A percentile compares a stretch with the other conserved stretches of the same genome.
Evolutionary conservation across 2,329 filamentous ascomycete genomes (phyloP).

Genomic region (Hymenoscyphus occultus): DNA sequence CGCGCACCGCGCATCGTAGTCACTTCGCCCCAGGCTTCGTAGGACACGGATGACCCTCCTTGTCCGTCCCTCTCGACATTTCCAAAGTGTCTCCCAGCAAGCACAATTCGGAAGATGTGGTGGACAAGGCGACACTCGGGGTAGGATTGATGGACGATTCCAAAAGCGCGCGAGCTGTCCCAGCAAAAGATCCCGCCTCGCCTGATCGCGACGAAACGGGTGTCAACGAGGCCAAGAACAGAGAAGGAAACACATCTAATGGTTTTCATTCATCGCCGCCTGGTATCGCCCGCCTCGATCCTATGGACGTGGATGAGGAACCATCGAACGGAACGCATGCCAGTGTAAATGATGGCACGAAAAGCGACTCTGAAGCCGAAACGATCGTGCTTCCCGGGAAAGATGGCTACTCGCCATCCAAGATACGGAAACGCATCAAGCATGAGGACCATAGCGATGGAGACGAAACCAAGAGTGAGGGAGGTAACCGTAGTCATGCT

Average conservation of each 20-base stretch:
- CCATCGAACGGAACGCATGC: slow-evolving; percentile 19
- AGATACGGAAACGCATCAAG: slow-evolving; percentile 58
- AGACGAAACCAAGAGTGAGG: slow-evolving; percentile 40
- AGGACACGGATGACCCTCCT: slow-evolving; percentile 36
- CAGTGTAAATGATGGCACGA: slow-evolving; percentile 34
- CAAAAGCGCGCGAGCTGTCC: slow-evolving; percentile 26
- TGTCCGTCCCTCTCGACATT: slow-evolving; percentile 31
- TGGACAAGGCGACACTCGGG: slow-evolving; percentile 31
- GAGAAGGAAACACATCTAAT: slow-evolving; percentile 26
- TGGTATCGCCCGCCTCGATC: slow-evolving; percentile 20
- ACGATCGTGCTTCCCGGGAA: slow-evolving; percentile 67
- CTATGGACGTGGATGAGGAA: slow-evolving; percentile 25
- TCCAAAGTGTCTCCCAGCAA: slow-evolving; percentile 37
- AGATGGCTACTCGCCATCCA: slow-evolving; percentile 61
- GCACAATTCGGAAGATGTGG: slow-evolving; percentile 33
- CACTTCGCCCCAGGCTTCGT: slow-evolving; percentile 6
- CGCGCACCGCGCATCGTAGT: slow-evolving; percentile 8
- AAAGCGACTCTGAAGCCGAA: slow-evolving; percentile 68
- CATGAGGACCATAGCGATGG: slow-evolving; percentile 62
- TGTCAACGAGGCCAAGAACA: slow-evolving; percentile 25
- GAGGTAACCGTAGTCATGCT: slow-evolving; percentile 17
- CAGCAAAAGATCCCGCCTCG: slow-evolving; percentile 25
- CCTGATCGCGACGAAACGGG: slow-evolving; percentile 21
- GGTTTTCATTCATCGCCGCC: slow-evolving; percentile 35
- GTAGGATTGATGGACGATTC: slow-evolving; percentile 36